These are phyloP conservation scores for Boechera retrofracta DNA, from an alignment of 345 rosid genomes.

Conservation along the genomic window DNA sequence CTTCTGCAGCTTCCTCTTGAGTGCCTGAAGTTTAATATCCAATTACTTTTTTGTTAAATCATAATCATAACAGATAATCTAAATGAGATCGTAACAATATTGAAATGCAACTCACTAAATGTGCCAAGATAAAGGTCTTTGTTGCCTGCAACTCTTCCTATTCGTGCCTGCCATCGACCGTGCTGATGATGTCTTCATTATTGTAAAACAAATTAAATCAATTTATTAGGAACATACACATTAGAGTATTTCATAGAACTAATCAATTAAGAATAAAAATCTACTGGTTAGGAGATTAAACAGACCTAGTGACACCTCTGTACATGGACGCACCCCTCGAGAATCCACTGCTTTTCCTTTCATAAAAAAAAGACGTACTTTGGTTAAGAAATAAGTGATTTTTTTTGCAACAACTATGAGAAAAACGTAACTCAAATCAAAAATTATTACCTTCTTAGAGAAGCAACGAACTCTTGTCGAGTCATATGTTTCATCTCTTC, in stretches of 20 bases:
- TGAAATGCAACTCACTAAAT: slow-evolving; percentile 63
- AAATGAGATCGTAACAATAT: background rate
- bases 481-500: slow-evolving; percentile 96
- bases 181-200: slow-evolving; percentile 90
- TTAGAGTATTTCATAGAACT: background rate
- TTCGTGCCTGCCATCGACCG: slow-evolving; percentile 98
- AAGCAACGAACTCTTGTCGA: slow-evolving; percentile 93
- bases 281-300: background rate
- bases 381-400: background rate
- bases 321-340: slow-evolving; percentile 97
- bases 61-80: background rate
- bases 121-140: slow-evolving; percentile 98
- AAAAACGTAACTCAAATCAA: background rate
- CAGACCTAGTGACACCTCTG: slow-evolving; percentile 93
- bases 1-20: slow-evolving; percentile 98
- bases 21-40: slow-evolving; percentile 57
- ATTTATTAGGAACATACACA: background rate
- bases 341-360: slow-evolving; percentile 95
- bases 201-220: background rate
- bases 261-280: background rate
- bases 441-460: slow-evolving; percentile 71
- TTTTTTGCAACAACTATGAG: background rate
- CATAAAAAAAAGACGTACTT: background rate
- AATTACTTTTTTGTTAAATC: background rate
- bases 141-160: slow-evolving; percentile 97